Evolutionary conservation across 345 rosid species (phyloP), one percentile per base, ranked within the genome.

Genomic region (Pistacia atlantica): DNA sequence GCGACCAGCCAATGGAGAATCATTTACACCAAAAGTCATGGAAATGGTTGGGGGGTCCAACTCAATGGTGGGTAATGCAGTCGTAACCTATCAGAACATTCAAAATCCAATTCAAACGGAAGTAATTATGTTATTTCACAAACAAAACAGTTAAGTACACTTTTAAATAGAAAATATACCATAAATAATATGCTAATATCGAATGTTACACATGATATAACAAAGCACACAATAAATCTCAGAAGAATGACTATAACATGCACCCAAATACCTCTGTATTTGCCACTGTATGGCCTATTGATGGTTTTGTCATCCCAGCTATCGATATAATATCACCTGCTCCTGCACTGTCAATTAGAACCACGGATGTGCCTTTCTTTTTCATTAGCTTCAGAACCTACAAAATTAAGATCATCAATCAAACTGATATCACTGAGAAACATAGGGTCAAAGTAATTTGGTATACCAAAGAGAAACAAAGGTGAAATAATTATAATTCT

Each of bases 11-110:
- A 93, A 85, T 9, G 98, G 97, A 89, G 99, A 96, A 84, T 96
- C 98, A 75, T 96, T 96, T 78, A 93, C 98, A 78, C 98, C 87
- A 79, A 96, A 96, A 48, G 98, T 96, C 99, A 96, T 96, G 78
- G 99, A 96, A 85, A 96, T 96, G 68, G 99, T 96, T 74, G 98
- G 99, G 57, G 99, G 99, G 69, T 96, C 99, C 88, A 96, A 81
- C 84, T 89, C 98, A 72, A 92, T 77, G 63, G 91, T 77, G 17
- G 99, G 98, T 76, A 96, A 88, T 60, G 99, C 90, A 83, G 82
- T 78, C 86, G 84, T 88, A 74, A 96, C 95, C 98, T 93, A 79
- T 52, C 33, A 83, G 77, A 82, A 28, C 22, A 67, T 67, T 48
- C 54, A 81, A 56, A 42, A 51, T 49, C 35, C 71, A 80, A 55